A percentile compares a stretch with the other conserved stretches of the same genome.
Evolutionary conservation across 2,329 filamentous ascomycete genomes (phyloP).

Genomic region (Cytospora chrysosperma): DNA sequence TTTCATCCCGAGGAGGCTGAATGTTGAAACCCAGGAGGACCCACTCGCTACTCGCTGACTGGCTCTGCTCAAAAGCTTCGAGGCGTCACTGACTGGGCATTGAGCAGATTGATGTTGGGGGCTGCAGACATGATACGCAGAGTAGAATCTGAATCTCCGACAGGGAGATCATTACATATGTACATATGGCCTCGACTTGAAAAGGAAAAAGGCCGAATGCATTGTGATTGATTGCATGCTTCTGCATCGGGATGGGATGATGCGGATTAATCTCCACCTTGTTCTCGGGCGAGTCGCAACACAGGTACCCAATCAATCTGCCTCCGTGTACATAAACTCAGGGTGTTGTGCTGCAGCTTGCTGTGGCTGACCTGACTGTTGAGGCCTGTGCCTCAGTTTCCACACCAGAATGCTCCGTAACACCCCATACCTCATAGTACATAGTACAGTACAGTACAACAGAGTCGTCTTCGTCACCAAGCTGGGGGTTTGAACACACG

Average conservation of each 20-base stretch:
- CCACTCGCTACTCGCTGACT: neutral
- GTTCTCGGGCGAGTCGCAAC: neutral
- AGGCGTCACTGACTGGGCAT: neutral
- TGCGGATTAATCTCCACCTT: neutral
- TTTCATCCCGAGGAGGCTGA: neutral
- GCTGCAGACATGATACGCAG: neutral
- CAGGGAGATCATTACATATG: too few species aligned
- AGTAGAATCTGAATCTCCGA: neutral
- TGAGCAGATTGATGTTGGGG: neutral
- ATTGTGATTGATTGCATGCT: neutral
- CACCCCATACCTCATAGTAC: too few species aligned
- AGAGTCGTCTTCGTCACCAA: too few species aligned
- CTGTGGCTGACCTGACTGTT: neutral
- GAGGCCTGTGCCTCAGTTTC: neutral
- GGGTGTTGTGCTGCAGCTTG: neutral
- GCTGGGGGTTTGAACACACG: neutral
- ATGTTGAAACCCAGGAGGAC: neutral
- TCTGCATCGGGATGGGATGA: neutral
- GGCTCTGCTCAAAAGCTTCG: neutral
- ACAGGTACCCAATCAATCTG: too few species aligned
- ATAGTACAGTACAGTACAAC: too few species aligned
- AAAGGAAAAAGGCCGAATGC: neutral
- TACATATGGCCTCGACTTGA: neutral
- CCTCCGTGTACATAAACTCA: too few species aligned
- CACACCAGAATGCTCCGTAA: neutral